Base-by-base conservation (phyloP, 2,329 filamentous ascomycete genomes). In the Simplicillium sp. region DNA sequence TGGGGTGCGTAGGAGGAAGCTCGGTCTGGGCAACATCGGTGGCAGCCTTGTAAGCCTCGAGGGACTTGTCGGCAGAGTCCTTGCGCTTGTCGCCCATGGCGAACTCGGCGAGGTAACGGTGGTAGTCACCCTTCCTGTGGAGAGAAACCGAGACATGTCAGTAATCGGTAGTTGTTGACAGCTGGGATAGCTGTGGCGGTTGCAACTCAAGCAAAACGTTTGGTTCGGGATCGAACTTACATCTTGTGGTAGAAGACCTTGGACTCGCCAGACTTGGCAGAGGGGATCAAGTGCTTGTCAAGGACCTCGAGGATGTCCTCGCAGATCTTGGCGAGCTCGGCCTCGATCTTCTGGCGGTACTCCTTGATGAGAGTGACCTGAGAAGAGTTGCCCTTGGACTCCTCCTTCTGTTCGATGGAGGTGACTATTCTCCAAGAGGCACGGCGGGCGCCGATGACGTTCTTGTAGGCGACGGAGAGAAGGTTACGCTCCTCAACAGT, bases 211-310 rank as follows among this genome's bases (percentile, higher is more conserved):
- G 20, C 9, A 9, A 25, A 25, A 9, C 20, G 20, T 25, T 25
- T 34, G 38, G 38, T 7, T 36, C 32, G 42, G 25, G 8, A 34
- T 33, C 12, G 47, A 45, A 62, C 78, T 54, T 67, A 94, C 88
- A 97, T 97, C 84, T 97, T 97, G 84, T 97, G 89, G 75, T 96
- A 96, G 75, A 97, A 97, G 57, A 97, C 90, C 82, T 96, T 96
- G 59, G 88, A 95, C 77, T 97, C 90, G 69, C 89, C 90, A 59
- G 81, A 87, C 76, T 92, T 84, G 55, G 90, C 90, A 57, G 86
- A 92, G 56, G 87, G 86, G 59, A 97, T 96, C 60, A 97, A 76
- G 73, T 90, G 85, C 71, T 90, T 70, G 72, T 96, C 88, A 44
- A 97, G 80, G 56, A 95, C 89, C 57, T 94, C 85, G 50, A 97